Base-by-base conservation (phyloP, 1,139 yeast species). In the Hemisphaericaspora lyxosophila region DNA sequence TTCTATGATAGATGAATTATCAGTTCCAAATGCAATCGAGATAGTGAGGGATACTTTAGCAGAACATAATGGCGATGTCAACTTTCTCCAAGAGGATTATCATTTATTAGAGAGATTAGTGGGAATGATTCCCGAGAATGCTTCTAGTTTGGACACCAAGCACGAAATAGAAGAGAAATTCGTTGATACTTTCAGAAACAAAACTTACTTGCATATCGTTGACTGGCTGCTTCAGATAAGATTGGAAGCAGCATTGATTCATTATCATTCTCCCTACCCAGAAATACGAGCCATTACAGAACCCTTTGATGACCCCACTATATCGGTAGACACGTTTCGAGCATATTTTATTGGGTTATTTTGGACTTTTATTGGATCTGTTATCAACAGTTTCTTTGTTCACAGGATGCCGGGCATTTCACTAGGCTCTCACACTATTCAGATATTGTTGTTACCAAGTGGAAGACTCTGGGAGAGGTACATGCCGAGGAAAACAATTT, bases 221-320 rank as follows among this genome's bases (percentile, higher is more conserved):
- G 71, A 67, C 41, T 66, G 74, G 71, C 42, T 52, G 9, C 47
- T 67, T 7, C 71, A 65, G 40, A 59, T 61, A 11, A 54, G 68
- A 25, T 38, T 66, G 11, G 75, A 70, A 43, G 75, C 77, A 1
- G 57, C 65, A 1, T 49, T 71, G 23, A 63, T 70, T n/a, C 67
- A 65, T 25, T 70, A 41, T 44, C 75, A 70, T 49, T 68, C 74
- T 5, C 75, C 75, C 13, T 71, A 70, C 42, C 75, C 75, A 4
- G 76, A 71, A 44, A 62, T 71, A 13, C 49, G 77, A 39, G 68
- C 75, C 8, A 62, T 70, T 5, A 68, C 73, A 1, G 75, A 70
- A 34, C 74, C 75, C 0, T 64, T 45, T 40, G 77, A 71, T 44
- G 75, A 70, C 44, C 64, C 68, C 1, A 35, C 41, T 1, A 48